phyloP scores from a whole-genome alignment of 2,329 filamentous ascomycete genomes.

The Leptosphaerulina australis region DNA sequence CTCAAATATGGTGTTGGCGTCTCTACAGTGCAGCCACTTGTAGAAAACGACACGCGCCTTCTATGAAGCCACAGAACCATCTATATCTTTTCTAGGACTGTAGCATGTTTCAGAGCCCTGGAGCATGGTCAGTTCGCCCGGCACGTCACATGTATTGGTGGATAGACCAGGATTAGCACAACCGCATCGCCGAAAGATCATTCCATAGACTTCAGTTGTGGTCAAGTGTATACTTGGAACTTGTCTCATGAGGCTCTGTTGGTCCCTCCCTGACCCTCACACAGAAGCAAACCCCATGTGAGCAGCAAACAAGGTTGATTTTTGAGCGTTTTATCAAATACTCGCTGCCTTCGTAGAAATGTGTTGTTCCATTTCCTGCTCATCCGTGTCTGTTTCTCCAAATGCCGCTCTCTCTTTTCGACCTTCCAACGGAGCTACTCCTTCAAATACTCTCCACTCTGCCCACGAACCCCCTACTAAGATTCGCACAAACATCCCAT shows the following conservation, averaged over 20 bases:
- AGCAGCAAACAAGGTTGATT: neutral
- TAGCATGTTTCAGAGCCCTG: slow-evolving; percentile 6
- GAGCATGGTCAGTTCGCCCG: neutral
- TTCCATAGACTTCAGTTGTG: neutral
- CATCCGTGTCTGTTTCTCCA: neutral
- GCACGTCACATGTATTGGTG: slow-evolving; percentile 8
- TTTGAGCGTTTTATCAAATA: too few species aligned
- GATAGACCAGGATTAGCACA: neutral
- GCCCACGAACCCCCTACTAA: slow-evolving; percentile 39
- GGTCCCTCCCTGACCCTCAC: neutral
- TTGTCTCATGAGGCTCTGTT: slow-evolving; percentile 5
- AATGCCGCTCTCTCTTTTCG: slow-evolving; percentile 28
- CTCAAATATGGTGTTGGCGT: neutral
- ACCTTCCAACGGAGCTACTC: slow-evolving; percentile 44
- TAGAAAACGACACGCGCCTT: slow-evolving; percentile 4
- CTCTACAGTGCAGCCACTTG: slow-evolving; percentile 2
- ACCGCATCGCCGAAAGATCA: slow-evolving; percentile 11
- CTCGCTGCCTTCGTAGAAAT: too few species aligned
- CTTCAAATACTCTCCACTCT: slow-evolving; percentile 42
- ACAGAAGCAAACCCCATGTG: neutral
- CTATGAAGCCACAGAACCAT: slow-evolving; percentile 2
- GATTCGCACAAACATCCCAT: slow-evolving; percentile 43
- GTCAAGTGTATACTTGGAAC: slow-evolving; percentile 1
- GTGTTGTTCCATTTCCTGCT: too few species aligned
- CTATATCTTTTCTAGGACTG: neutral